Evolutionary conservation across 306 rosid species (phyloP).

Genomic region (Crotalaria pallida): DNA sequence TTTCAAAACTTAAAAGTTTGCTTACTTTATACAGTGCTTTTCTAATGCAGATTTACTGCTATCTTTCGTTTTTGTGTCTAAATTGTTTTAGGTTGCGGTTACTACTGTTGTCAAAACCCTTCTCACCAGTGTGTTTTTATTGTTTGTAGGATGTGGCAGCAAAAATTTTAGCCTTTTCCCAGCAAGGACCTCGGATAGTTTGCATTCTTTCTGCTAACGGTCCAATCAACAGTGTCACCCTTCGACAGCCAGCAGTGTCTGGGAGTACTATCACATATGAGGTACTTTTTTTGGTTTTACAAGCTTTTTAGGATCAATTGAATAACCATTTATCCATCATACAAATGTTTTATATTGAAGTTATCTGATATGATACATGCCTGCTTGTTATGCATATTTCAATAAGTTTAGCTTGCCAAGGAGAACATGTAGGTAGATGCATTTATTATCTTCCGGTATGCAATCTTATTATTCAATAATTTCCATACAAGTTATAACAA

Average conservation of each 20-base stretch:
- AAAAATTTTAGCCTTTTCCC: conserved; percentile 47
- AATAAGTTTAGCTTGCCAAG: not conserved
- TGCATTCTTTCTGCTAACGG: conserved; percentile 77
- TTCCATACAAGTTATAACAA: not conserved
- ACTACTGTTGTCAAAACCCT: not conserved
- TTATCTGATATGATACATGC: not conserved
- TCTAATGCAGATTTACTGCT: not conserved
- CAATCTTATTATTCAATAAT: not conserved
- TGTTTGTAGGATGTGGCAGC: conserved; percentile 66
- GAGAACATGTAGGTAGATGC: not conserved
- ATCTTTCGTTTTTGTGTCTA: not conserved
- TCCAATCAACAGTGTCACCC: conserved; percentile 50
- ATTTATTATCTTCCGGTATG: not conserved
- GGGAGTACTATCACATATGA: conserved; percentile 51
- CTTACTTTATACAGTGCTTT: not conserved
- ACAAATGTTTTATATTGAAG: not conserved
- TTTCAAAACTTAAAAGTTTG: not conserved
- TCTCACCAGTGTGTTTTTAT: not conserved
- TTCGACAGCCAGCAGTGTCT: conserved; percentile 42
- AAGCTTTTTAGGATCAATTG: conserved; percentile 4
- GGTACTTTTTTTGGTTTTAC: conserved; percentile 34
- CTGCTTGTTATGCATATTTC: not conserved
- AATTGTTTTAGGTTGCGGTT: not conserved
- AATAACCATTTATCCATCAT: not conserved
- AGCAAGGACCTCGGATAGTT: conserved; percentile 60